Percentiles rank a stretch among this genome's conserved stretches.
These are phyloP conservation scores for Fomes fomentarius DNA, from an alignment of 1,284 basidiomycete species.

Conservation along the genomic window DNA sequence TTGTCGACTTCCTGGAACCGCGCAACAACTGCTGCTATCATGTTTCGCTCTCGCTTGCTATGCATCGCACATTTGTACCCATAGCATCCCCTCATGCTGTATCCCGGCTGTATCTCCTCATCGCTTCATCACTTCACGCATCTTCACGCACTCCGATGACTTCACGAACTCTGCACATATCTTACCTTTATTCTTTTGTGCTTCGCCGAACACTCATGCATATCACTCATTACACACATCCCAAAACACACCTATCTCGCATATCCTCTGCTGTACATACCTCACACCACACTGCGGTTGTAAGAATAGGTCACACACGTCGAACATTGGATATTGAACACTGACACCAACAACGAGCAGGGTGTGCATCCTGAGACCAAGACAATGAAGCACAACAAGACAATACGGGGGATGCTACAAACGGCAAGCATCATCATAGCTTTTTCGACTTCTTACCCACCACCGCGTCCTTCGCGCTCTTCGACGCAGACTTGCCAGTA, in stretches of 20 bases:
- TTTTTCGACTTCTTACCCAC: conserved; percentile 43
- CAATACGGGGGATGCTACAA: too few species aligned
- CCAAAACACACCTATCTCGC: background rate
- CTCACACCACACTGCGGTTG: background rate
- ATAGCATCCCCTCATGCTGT: conserved; percentile 14
- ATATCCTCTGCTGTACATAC: background rate
- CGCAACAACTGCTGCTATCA: too few species aligned
- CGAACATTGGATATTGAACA: too few species aligned
- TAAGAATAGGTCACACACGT: background rate
- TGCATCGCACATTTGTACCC: too few species aligned
- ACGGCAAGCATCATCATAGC: conserved; percentile 13
- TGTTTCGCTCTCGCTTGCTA: conserved; percentile 4
- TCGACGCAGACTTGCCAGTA: conserved; percentile 41
- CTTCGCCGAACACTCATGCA: background rate
- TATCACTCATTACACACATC: background rate
- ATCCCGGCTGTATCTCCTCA: conserved; percentile 11
- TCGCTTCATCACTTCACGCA: conserved; percentile 12
- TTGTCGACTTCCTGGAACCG: too few species aligned
- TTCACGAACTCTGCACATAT: conserved; percentile 9
- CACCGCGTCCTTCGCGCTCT: conserved; percentile 56
- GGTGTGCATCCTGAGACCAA: too few species aligned
- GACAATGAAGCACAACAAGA: background rate
- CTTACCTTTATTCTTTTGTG: background rate
- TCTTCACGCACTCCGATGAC: conserved; percentile 15
- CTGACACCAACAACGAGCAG: too few species aligned